A percentile compares a stretch with the other conserved stretches of the same genome.
These are phyloP conservation scores for Copromyces sp. DNA, from an alignment of 495 filamentous ascomycete species.

Conservation along the genomic window DNA sequence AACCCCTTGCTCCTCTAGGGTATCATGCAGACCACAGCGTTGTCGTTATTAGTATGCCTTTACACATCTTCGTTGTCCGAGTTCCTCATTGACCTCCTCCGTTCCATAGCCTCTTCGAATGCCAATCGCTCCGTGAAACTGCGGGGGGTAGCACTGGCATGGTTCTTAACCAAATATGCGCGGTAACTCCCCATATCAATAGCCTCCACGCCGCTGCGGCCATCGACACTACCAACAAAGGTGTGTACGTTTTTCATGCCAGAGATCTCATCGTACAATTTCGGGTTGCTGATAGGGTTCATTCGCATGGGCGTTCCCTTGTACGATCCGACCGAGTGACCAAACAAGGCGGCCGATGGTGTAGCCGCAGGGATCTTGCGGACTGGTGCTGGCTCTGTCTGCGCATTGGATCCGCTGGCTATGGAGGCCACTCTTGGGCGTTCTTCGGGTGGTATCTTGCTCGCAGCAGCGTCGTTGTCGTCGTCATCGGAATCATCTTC, in stretches of 20 bases:
- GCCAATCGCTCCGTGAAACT: constrained; percentile 36
- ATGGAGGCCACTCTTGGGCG: not conserved
- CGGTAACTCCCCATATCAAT: constrained; percentile 30
- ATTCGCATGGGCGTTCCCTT: constrained; percentile 25
- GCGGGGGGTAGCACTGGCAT: constrained; percentile 21
- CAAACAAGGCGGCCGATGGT: constrained; percentile 18
- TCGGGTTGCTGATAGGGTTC: constrained; percentile 28
- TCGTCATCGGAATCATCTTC: constrained; percentile 14
- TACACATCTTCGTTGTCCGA: not conserved
- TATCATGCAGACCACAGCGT: not conserved
- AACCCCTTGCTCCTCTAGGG: not conserved
- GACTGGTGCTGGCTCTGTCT: not conserved
- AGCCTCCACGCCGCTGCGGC: constrained; percentile 28
- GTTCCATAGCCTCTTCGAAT: constrained; percentile 31
- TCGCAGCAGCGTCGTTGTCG: constrained; percentile 6
- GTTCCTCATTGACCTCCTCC: constrained; percentile 5
- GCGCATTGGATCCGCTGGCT: not conserved
- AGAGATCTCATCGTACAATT: constrained; percentile 33
- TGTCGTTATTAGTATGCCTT: not conserved
- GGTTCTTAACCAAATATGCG: constrained; percentile 7
- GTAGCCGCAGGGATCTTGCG: constrained; percentile 10
- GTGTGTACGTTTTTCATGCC: constrained; percentile 34
- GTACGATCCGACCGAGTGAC: constrained; percentile 33
- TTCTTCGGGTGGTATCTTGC: not conserved
- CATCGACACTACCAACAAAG: constrained; percentile 38